A percentile compares a stretch with the other conserved stretches of the same genome.
Conservation (phyloP, 2,329 filamentous ascomycete species). For the Neopestalotiopsis sp. region DNA sequence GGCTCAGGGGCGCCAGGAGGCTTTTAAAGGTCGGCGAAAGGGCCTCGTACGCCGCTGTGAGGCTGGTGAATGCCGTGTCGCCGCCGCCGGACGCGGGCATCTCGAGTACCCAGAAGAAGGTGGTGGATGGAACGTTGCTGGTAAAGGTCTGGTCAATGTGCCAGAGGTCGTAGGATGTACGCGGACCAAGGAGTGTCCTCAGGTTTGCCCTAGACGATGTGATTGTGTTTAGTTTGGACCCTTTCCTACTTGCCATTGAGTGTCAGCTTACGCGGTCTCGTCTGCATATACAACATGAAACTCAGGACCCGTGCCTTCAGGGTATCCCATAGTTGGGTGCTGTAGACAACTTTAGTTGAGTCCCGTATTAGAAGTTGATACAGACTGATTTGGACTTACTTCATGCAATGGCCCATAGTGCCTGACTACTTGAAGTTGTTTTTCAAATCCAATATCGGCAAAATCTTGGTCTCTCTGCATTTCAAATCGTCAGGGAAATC, state of each 20-base stretch:
- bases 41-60: constrained; percentile 34
- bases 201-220: constrained; percentile 27
- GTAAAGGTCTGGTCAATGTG: constrained; percentile 40
- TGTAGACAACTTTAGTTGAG: not conserved
- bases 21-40: constrained; percentile 32
- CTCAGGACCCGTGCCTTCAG: constrained; percentile 35
- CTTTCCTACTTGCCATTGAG: not conserved
- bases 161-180: constrained; percentile 36
- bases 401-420: constrained; percentile 38
- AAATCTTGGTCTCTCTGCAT: constrained; percentile 37
- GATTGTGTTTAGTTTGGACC: not conserved
- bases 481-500: not conserved
- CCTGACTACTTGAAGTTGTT: constrained; percentile 32
- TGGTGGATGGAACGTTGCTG: constrained; percentile 35
- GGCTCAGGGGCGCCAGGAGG: constrained; percentile 15
- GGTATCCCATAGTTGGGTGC: constrained; percentile 38
- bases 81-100: constrained; percentile 29
- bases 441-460: constrained; percentile 37
- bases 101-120: constrained; percentile 40
- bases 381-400: constrained; percentile 2
- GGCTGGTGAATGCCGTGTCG: constrained; percentile 36
- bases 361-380: not conserved
- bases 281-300: constrained; percentile 40
- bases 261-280: constrained; percentile 31
- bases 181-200: constrained; percentile 31